Evolutionary conservation across 1,284 basidiomycete species (phyloP).

Genomic region (Amylostereum areolatum): DNA sequence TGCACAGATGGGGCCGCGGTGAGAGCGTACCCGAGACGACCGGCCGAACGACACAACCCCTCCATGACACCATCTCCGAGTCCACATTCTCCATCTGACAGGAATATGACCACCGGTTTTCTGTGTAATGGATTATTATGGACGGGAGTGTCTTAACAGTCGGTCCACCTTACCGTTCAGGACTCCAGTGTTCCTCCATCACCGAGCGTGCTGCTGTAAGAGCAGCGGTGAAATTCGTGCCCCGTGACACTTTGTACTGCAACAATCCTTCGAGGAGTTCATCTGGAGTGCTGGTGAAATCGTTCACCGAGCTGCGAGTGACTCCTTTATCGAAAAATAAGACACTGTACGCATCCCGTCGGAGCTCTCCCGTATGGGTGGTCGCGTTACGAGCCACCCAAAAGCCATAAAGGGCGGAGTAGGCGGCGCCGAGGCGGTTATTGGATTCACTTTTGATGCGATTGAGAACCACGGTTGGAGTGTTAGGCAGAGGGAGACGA

Average conservation of each 20-base stretch:
- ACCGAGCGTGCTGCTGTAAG: conserved; percentile 28
- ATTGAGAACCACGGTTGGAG: conserved; percentile 30
- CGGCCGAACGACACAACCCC: conserved; percentile 38
- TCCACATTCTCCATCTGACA: conserved; percentile 54
- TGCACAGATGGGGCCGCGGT: not conserved
- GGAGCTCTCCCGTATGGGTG: conserved; percentile 20
- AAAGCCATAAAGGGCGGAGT: conserved; percentile 46
- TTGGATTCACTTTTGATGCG: conserved; percentile 32
- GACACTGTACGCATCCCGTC: conserved; percentile 54
- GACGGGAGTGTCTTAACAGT: not conserved
- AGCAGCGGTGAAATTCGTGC: conserved; percentile 45
- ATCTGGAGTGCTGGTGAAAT: conserved; percentile 43
- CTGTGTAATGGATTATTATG: conserved; percentile 24
- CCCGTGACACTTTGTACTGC: conserved; percentile 23
- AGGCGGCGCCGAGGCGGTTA: conserved; percentile 54
- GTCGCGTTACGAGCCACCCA: conserved; percentile 47
- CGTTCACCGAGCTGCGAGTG: conserved; percentile 31
- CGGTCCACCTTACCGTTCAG: conserved; percentile 36
- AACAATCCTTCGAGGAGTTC: conserved; percentile 38
- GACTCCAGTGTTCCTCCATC: conserved; percentile 48
- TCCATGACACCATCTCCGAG: conserved; percentile 36
- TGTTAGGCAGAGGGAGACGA: conserved; percentile 36
- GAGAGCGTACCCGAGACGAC: conserved; percentile 40
- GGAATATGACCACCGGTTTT: conserved; percentile 55
- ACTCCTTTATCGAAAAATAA: conserved; percentile 39